Conservation (phyloP, 176 grass and related monocot genomes). For the Triticum dicoccoides region DNA sequence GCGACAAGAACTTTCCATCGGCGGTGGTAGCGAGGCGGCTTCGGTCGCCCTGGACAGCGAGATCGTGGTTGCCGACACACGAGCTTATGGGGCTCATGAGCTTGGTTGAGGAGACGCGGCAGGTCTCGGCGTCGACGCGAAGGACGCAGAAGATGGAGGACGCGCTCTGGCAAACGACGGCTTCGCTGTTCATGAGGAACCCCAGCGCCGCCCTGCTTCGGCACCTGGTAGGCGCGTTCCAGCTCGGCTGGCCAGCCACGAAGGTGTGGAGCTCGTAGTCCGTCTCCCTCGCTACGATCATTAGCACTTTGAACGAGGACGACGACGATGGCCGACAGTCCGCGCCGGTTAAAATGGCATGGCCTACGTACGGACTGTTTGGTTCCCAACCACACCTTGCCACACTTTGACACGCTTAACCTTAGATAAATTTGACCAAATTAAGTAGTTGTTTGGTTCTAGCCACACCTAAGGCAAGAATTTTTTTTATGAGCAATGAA, state of each 20-base stretch:
- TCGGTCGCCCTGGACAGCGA: neutral
- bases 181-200: neutral
- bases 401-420: too few relatives aligned
- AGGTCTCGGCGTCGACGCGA: neutral
- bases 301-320: neutral
- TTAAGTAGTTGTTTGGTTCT: too few relatives aligned
- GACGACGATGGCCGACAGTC: neutral
- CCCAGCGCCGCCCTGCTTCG: neutral
- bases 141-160: neutral
- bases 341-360: neutral
- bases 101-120: conserved; percentile 1
- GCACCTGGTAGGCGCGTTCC: neutral
- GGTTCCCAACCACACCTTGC: too few relatives aligned
- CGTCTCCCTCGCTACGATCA: neutral
- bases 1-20: neutral
- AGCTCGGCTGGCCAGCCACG: neutral
- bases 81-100: neutral
- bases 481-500: too few relatives aligned
- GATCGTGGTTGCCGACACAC: neutral
- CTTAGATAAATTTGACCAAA: too few relatives aligned
- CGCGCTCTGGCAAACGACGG: conserved; percentile 1
- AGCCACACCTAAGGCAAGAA: too few relatives aligned
- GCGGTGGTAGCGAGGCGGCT: neutral
- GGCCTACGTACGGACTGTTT: neutral
- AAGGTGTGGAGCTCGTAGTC: neutral